Conservation (phyloP, 2,329 filamentous ascomycete species). For the Trichoderma sp. region DNA sequence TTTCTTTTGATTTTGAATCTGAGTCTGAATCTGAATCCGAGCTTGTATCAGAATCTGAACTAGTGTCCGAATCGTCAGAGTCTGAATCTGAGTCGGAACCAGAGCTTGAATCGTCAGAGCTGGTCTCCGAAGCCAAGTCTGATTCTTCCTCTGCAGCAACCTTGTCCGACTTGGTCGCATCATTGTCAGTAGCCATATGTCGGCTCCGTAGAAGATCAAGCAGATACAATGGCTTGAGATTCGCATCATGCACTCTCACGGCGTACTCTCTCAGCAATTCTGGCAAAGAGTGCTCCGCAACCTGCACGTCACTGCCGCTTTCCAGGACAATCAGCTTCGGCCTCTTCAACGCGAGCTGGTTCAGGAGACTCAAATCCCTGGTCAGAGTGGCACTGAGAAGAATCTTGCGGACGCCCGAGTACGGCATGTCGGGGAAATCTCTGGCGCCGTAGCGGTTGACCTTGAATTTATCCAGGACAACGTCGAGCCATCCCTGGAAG, state of each 20-base stretch:
- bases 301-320: slow-evolving; percentile 48
- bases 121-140: slow-evolving; percentile 41
- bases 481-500: slow-evolving; percentile 85
- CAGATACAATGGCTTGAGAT: slow-evolving; percentile 81
- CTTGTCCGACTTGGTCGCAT: slow-evolving; percentile 10
- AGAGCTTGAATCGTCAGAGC: slow-evolving; percentile 38
- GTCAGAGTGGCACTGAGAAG: slow-evolving; percentile 93
- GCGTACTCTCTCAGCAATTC: slow-evolving; percentile 63
- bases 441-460: slow-evolving; percentile 51
- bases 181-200: slow-evolving; percentile 43
- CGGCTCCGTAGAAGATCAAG: slow-evolving; percentile 69
- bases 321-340: slow-evolving; percentile 79
- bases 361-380: slow-evolving; percentile 77
- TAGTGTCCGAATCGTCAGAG: slow-evolving; percentile 39
- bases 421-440: slow-evolving; percentile 55
- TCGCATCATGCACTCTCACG: slow-evolving; percentile 67
- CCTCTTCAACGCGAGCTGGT: slow-evolving; percentile 68
- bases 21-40: slow-evolving; percentile 39
- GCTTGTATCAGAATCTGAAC: slow-evolving; percentile 36
- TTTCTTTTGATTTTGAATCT: background rate
- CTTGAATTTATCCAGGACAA: slow-evolving; percentile 65
- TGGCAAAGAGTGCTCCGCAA: slow-evolving; percentile 60
- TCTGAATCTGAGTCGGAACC: slow-evolving; percentile 40
- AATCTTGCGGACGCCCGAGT: slow-evolving; percentile 70
- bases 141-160: slow-evolving; percentile 30